Conservation (phyloP, 441 rosid species). For the Manihot esculenta region DNA sequence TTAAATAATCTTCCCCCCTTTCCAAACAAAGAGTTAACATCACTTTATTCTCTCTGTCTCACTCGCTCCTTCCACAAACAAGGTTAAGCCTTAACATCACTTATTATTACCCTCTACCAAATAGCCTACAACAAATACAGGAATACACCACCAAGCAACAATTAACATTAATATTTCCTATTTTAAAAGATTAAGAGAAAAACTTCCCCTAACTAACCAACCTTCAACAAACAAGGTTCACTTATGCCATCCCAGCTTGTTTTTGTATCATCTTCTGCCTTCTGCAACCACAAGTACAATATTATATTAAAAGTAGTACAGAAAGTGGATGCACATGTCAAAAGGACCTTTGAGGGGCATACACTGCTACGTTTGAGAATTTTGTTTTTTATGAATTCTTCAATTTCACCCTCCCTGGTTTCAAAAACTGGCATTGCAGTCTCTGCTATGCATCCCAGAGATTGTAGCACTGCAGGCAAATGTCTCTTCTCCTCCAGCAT, state of each 20-base stretch:
- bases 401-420: conserved; percentile 91
- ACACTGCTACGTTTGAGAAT: conserved; percentile 66
- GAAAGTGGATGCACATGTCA: conserved; percentile 24
- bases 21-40: too few relatives aligned
- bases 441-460: conserved; percentile 98
- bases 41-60: too few relatives aligned
- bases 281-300: conserved; percentile 50
- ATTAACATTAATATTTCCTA: background rate
- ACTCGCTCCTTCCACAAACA: background rate
- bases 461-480: conserved; percentile 92
- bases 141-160: background rate
- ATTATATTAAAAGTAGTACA: conserved; percentile 19
- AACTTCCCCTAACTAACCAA: conserved; percentile 35
- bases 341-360: conserved; percentile 39
- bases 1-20: too few relatives aligned
- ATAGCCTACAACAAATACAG: background rate
- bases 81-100: background rate
- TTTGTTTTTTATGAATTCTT: conserved; percentile 71
- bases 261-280: conserved; percentile 46
- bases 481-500: conserved; percentile 89
- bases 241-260: conserved; percentile 81
- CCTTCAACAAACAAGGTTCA: conserved; percentile 91
- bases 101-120: background rate
- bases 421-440: conserved; percentile 98
- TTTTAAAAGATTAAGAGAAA: background rate